Evolutionary conservation across 148 eudicot species (phyloP), one percentile per base, ranked within the genome.

Genomic region (Chenopodium album): DNA sequence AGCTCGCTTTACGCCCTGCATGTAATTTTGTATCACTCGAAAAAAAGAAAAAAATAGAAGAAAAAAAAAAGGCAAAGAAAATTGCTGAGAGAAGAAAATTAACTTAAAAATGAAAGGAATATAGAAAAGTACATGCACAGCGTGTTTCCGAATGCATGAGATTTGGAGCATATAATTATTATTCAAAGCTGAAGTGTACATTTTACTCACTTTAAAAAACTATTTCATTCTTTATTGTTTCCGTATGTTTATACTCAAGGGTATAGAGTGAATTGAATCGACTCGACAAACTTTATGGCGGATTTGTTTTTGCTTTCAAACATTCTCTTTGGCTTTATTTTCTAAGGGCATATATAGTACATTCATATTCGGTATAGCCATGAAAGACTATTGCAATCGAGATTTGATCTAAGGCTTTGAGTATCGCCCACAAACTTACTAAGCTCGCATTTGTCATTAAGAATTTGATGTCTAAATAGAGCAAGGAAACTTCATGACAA

Each of bases 11-110:
- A 72, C 72, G 64, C 81, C 62, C 75, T 75, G 79, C 77, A 78
- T 83, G 85, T 82, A 85, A 83, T 74, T 76, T 70, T 82, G 78
- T 80, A 67, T 72, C 50, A 32, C 64, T 59, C 64, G 60, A 66
- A 76, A 69, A 50, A 50, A 50, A 48, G 14, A 48, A 48, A 11
- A 48, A 48, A 48, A 48, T 9, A 48, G 13, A 47, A 47, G 12
- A 0, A 47, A 11, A 48, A 50, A 50, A 50, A 50, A 1, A 13
- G 32, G 46, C 71, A 63, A 82, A 69, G 37, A 66, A 71, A 85
- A 85, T 73, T 80, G 85, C 66, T 75, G 85, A 85, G 87, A 70
- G 83, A 85, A 80, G 76, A 73, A 81, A 73, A 75, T 48, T 74
- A 41, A 70, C 52, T 47, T 78, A 60, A 20, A 64, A 67, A 66